Evolutionary conservation across 2,329 filamentous ascomycete genomes (phyloP).

Genomic region (Myotisia sp.): DNA sequence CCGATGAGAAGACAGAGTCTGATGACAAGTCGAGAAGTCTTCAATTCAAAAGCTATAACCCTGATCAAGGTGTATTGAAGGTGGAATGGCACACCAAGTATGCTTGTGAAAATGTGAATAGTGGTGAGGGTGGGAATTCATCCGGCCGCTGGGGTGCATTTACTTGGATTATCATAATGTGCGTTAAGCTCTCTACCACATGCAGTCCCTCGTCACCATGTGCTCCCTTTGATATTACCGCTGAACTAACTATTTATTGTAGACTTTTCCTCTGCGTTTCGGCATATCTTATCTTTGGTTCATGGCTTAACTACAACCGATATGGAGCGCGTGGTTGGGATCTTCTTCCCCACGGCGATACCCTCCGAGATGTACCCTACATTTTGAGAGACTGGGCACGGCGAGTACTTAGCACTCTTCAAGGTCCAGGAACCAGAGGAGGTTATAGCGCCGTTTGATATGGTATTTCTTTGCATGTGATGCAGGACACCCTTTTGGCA

Average conservation of each 20-base stretch:
- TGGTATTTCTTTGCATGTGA: conserved; percentile 1
- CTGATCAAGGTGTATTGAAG: conserved; percentile 50
- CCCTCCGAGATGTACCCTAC: conserved; percentile 82
- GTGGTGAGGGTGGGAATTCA: conserved; percentile 23
- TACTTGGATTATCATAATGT: conserved; percentile 93
- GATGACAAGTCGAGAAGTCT: conserved; percentile 43
- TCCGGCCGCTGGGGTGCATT: conserved; percentile 78
- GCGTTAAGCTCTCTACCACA: conserved; percentile 26
- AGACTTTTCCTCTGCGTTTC: conserved; percentile 76
- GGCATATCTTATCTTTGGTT: conserved; percentile 90
- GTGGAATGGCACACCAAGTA: conserved; percentile 79
- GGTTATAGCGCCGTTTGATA: conserved; percentile 83
- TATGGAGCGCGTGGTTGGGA: conserved; percentile 95
- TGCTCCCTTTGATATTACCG: background rate
- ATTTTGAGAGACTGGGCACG: conserved; percentile 77
- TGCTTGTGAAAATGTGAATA: conserved; percentile 49
- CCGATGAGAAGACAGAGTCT: conserved; percentile 18
- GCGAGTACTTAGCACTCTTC: conserved; percentile 65
- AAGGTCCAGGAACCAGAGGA: conserved; percentile 68
- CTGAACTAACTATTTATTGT: conserved; percentile 2
- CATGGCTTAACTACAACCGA: conserved; percentile 97
- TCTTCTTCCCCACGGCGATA: conserved; percentile 79
- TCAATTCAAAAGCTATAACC: conserved; percentile 59
- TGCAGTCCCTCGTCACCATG: conserved; percentile 1
- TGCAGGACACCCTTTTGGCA: too few relatives aligned